Evolutionary conservation across 352 stramenopile genomes (phyloP), one percentile per base, ranked within the genome.

Genomic region (Phytopythium aichiense): DNA sequence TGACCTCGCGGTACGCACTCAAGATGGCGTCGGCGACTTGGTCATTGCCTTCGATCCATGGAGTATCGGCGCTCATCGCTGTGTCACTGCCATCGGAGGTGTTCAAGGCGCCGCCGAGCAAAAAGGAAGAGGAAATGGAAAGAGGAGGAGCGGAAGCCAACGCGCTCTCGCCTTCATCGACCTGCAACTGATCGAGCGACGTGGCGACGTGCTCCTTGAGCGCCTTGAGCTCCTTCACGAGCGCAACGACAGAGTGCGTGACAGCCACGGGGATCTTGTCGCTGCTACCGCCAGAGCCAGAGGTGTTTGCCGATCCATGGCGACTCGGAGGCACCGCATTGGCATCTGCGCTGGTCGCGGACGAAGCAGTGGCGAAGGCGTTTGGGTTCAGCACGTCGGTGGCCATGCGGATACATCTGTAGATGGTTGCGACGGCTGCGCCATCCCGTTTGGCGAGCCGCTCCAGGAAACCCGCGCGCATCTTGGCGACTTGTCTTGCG

Each of bases 151-250:
- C 63, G 22, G 54, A 11, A 56, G 52, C 33, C 31, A 56, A 52
- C 6, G 51, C 28, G 11, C 9, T 67, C 3, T 66, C 54, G 7
- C 56, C 66, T 7, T 75, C 64, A 43, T 73, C 67, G 25, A 49
- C 63, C 15, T 67, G 67, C 42, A 81, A 63, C 58, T 85, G 64
- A 31, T 89, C 77, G 4, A 91, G 68, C 37, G 81, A 87, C 45
- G 81, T 63, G 22, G 84, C 68, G 52, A 91, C 60, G 58, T 71
- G 89, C 38, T 91, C 82, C 59, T 89, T 89, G 43, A 91, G 65
- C 22, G 66, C 66, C 58, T 89, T 89, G 56, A 91, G 78, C 54
- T 91, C 82, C 58, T 88, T 87, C 15, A 89, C 80, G 38, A 79
- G 88, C 42, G 66, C 66, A 22, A 89, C 61, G 7, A 91, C 82